A percentile compares a stretch with the other conserved stretches of the same genome.
These are phyloP conservation scores for Emmonsia crescens DNA, from an alignment of 2,329 filamentous ascomycete species.

Conservation along the genomic window DNA sequence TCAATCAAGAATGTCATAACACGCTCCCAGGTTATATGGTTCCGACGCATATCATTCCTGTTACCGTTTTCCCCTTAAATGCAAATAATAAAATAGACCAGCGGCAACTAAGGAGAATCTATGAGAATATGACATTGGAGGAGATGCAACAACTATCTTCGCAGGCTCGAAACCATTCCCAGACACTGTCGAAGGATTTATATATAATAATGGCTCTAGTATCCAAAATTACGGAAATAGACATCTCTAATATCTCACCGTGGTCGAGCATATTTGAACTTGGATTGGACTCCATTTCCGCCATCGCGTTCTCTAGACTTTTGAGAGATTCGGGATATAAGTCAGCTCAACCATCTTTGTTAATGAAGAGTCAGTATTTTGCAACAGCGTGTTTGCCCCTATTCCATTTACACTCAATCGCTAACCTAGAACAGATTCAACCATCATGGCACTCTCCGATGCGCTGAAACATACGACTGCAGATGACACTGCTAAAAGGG, in stretches of 20 bases:
- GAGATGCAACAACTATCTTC: constrained; percentile 49
- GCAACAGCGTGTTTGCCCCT: constrained; percentile 17
- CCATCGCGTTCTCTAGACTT: constrained; percentile 55
- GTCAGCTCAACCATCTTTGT: constrained; percentile 50
- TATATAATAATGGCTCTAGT: constrained; percentile 45
- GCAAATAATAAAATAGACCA: constrained; percentile 82
- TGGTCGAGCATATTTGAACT: constrained; percentile 69
- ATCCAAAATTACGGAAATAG: constrained; percentile 41
- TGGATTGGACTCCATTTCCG: constrained; percentile 79
- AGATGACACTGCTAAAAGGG: constrained; percentile 9
- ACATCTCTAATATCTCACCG: constrained; percentile 36
- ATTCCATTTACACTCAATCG: constrained; percentile 38
- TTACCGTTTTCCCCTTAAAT: constrained; percentile 66
- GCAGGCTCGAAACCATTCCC: constrained; percentile 17
- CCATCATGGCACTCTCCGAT: constrained; percentile 30
- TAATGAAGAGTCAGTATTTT: constrained; percentile 49
- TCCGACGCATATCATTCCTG: constrained; percentile 66
- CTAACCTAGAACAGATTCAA: constrained; percentile 19
- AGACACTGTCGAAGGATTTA: constrained; percentile 29
- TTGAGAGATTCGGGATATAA: constrained; percentile 54
- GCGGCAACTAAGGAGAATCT: constrained; percentile 57
- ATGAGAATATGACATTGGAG: constrained; percentile 48
- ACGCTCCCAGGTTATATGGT: constrained; percentile 80
- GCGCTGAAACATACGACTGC: constrained; percentile 12
- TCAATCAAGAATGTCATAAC: constrained; percentile 54